A percentile compares a stretch with the other conserved stretches of the same genome.
Conservation (phyloP, 108 stramenopile genomes). For the Cyclotella cryptica region DNA sequence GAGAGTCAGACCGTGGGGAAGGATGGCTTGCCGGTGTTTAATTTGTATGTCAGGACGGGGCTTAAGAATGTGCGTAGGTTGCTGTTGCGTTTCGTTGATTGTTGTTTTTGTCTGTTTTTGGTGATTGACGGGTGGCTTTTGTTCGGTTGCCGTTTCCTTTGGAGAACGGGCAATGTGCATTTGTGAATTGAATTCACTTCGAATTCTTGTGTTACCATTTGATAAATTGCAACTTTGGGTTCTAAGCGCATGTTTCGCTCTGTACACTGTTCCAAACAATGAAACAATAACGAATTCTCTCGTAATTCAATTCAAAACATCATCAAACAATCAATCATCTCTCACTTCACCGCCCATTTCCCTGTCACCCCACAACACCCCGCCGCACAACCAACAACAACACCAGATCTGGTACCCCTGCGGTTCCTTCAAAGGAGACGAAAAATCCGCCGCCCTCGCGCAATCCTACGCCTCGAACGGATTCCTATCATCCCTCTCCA, state of each 20-base stretch:
- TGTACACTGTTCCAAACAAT: too few species aligned
- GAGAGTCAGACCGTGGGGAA: conserved; percentile 65
- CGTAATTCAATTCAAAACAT: too few species aligned
- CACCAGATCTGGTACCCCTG: conserved; percentile 91
- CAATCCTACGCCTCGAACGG: conserved; percentile 64
- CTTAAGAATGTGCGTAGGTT: conserved; percentile 78
- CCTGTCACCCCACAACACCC: too few species aligned
- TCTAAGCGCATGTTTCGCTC: too few species aligned
- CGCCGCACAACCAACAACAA: neutral
- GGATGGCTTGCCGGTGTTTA: conserved; percentile 88
- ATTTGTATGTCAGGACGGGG: conserved; percentile 82
- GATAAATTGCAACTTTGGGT: too few species aligned
- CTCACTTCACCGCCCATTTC: too few species aligned
- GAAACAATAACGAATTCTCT: too few species aligned
- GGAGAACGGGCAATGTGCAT: too few species aligned
- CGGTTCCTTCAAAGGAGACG: conserved; percentile 90
- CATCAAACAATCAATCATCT: too few species aligned
- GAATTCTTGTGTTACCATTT: too few species aligned
- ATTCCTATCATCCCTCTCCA: conserved; percentile 71
- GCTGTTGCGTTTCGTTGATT: conserved; percentile 42
- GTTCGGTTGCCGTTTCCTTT: too few species aligned
- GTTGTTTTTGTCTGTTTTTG: neutral
- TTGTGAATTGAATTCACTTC: too few species aligned
- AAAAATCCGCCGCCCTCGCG: conserved; percentile 76
- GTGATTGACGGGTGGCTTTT: neutral